Base-by-base conservation (phyloP, 129 eudicot genomes). In the Tagetes erecta region DNA sequence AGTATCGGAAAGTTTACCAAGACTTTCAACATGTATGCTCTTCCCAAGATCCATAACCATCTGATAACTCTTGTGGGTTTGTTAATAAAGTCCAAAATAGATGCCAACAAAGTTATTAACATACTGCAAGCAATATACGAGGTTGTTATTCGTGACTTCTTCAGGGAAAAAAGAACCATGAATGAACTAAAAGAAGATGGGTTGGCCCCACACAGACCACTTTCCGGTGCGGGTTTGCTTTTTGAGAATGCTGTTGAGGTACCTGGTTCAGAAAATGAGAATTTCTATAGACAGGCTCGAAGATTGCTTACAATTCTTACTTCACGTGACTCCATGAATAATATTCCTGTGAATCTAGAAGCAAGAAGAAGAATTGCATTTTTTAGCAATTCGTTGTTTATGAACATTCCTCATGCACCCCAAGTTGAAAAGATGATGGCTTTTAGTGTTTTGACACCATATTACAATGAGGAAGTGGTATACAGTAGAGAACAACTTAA, bases 391-490 rank as follows among this genome's bases (percentile, higher is more conserved):
- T 93, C 98, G 1, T 77, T 93, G 76, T 93, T 93, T 78, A 93
- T 93, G 98, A 93, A 88, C 84, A 90, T 93, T 92, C 98, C 98
- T 57, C 98, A 84, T 73, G 98, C 98, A 42, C 96, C 96, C 14
- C 97, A 90, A 83, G 98, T 93, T n/a, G 98, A 93, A 76, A 93
- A 90, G 68, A 93, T 93, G 98, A 86, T 83, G 92, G 95, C 97
- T 40, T 90, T 93, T 64, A 93, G 98, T 76, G 98, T 93, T 7
- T 79, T 93, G 84, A 93, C 98, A 4, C 98, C 98, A 4, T 93
- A 93, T 83, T 93, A 93, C 84, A 88, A 83, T 62, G 98, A 93
- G 84, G 98, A 93, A 39, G 98, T 93, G 56, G 57, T 93, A 49
- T 90, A 82, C 87, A 85, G 83, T 81, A 90, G 80, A 76, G 98